Evolutionary conservation across 345 rosid species (phyloP), one percentile per base, ranked within the genome.

Genomic region (Orychophragmus violaceus): DNA sequence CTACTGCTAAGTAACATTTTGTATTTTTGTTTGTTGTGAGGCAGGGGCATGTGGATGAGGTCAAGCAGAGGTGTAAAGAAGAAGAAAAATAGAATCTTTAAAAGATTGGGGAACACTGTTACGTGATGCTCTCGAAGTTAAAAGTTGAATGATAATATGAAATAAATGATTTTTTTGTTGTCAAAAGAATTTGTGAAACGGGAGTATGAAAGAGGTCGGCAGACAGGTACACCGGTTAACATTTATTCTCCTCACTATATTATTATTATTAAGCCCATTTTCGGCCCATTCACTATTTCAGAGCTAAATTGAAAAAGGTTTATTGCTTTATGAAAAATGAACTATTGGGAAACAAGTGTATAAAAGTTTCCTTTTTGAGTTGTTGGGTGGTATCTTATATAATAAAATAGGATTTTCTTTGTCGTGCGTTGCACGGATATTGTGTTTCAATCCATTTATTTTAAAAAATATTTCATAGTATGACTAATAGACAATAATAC

Each of bases 21-120:
- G 67, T 51, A 19, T 62, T 37, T 13, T 6, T 29, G 67, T 51
- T 28, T 62, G 68, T 11, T 44, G 39, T 17, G 59, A 71, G 70
- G 45, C 70, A 64, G 11, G 60, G 19, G 54, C 76, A 72, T 57
- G 76, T 72, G 76, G 66, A n/a, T 72, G 76, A 72, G 70, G 60
- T 72, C 60, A 72, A 72, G 66, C 48, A 12, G 66, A 66, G 55
- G 71, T 58, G 77, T 51, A 58, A 28, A 17, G 45, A n/a, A 22
- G 49, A 11, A 58, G 52, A 46, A 41, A 33, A 35, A 32, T 52
- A 14, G 71, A 73, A 72, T 65, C 76, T 72, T 59, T 39, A 41
- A 65, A 58, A 72, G 71, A 57, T 39, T 49, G 66, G 9, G 54
- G 36, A 58, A 36, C 66, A 57, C 66, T 50, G 67, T 58, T 64